Conservation (phyloP, 2,329 filamentous ascomycete species). For the Diaporthe helianthi region DNA sequence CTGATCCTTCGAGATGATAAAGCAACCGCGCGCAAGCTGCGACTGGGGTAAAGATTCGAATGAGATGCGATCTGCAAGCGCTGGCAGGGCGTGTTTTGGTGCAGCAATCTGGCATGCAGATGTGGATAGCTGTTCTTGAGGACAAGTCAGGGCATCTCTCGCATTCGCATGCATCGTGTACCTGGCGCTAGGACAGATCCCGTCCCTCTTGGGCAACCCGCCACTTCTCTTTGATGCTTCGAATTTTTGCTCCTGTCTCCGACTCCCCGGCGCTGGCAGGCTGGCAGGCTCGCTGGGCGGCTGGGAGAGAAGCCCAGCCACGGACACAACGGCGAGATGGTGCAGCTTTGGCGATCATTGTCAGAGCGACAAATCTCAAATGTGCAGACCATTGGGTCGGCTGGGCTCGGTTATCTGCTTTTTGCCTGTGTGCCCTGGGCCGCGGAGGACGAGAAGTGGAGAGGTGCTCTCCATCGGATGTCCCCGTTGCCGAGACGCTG, state of each 20-base stretch:
- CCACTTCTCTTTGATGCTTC: conserved; percentile 3
- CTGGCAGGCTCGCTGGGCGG: not conserved
- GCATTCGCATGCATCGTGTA: conserved; percentile 11
- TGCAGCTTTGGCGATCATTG: not conserved
- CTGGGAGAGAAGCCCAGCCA: not conserved
- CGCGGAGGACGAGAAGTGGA: not conserved
- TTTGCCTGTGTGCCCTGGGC: not conserved
- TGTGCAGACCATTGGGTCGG: conserved; percentile 1
- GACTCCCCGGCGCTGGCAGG: no score
- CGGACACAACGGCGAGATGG: no score
- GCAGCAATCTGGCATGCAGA: not conserved
- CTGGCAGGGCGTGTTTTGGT: not conserved
- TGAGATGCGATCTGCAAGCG: not conserved
- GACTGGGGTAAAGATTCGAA: not conserved
- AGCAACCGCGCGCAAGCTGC: not conserved
- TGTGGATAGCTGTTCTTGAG: not conserved
- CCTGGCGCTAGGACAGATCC: conserved; percentile 9
- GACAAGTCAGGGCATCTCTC: not conserved
- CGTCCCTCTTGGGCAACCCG: not conserved
- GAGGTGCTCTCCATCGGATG: not conserved
- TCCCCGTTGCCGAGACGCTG: not conserved
- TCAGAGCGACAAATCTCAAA: conserved; percentile 9
- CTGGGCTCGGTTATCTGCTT: conserved; percentile 9
- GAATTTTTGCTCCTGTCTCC: not conserved
- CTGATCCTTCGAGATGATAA: not conserved